These are phyloP conservation scores for Neopestalotiopsis rosae DNA, from an alignment of 2,329 filamentous ascomycete genomes.

Conservation along the genomic window DNA sequence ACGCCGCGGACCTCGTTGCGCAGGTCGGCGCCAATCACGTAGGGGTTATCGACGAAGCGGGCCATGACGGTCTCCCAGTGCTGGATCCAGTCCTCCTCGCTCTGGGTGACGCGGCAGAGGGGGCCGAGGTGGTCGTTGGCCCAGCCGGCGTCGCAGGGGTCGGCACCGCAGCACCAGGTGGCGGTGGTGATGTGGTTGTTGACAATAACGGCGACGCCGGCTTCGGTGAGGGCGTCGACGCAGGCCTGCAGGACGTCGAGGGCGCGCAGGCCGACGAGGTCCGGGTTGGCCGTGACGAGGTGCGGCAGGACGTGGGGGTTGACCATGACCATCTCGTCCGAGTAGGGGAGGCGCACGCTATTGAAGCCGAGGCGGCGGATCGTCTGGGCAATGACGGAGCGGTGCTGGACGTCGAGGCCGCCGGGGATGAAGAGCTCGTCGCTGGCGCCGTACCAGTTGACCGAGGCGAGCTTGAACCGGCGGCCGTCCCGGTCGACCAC, in stretches of 20 bases:
- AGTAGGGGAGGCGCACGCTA: slow-evolving; percentile 71
- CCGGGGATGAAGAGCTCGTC: slow-evolving; percentile 70
- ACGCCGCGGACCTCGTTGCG: slow-evolving; percentile 72
- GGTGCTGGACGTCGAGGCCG: slow-evolving; percentile 68
- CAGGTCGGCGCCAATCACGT: slow-evolving; percentile 70
- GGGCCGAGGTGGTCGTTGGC: slow-evolving; percentile 66
- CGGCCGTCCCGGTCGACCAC: slow-evolving; percentile 62
- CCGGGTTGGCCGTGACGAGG: slow-evolving; percentile 62
- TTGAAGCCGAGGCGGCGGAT: slow-evolving; percentile 71
- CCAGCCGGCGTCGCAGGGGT: slow-evolving; percentile 72
- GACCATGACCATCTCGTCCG: slow-evolving; percentile 68
- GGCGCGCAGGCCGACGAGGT: slow-evolving; percentile 61
- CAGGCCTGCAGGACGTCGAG: slow-evolving; percentile 67
- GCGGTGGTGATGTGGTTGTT: slow-evolving; percentile 76
- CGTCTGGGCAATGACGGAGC: slow-evolving; percentile 62
- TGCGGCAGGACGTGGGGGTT: slow-evolving; percentile 61
- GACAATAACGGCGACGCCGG: slow-evolving; percentile 67
- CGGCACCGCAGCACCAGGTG: slow-evolving; percentile 71
- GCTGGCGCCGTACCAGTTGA: slow-evolving; percentile 76
- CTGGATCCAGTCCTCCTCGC: slow-evolving; percentile 68
- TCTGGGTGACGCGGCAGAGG: slow-evolving; percentile 66
- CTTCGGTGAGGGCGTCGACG: slow-evolving; percentile 63
- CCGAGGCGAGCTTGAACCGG: slow-evolving; percentile 65
- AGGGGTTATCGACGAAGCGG: slow-evolving; percentile 61
- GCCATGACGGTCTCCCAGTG: slow-evolving; percentile 71